A percentile compares a stretch with the other conserved stretches of the same genome.
Evolutionary conservation across 176 grass and related monocot species (phyloP).

Genomic region (Raddia distichophylla): DNA sequence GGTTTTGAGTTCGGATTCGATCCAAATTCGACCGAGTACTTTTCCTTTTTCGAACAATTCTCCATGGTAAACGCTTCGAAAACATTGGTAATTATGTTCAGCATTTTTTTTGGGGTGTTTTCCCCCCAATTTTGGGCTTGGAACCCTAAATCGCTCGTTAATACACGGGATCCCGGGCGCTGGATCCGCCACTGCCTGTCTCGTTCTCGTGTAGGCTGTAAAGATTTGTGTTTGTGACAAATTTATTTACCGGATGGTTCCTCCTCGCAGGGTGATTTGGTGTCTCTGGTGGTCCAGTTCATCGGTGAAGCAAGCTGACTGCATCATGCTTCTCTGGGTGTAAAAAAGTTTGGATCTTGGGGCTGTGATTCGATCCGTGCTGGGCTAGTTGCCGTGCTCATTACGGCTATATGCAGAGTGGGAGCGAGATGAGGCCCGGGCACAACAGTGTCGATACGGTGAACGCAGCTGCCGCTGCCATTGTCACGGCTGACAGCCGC

Average conservation of each 20-base stretch:
- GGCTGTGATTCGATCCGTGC: neutral
- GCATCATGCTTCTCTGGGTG: slow-evolving; percentile 4
- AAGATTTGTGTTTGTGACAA: neutral
- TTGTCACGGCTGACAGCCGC: slow-evolving; percentile 67
- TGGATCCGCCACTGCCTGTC: too few relatives aligned
- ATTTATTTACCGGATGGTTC: neutral
- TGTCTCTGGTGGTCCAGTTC: neutral
- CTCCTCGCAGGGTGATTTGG: slow-evolving; percentile 30
- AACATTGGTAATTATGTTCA: too few relatives aligned
- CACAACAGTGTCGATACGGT: slow-evolving; percentile 85
- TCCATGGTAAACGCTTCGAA: too few relatives aligned
- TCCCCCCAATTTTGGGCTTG: too few relatives aligned
- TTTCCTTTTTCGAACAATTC: too few relatives aligned
- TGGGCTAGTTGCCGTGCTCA: neutral
- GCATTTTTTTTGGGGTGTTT: too few relatives aligned
- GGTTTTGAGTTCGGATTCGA: too few relatives aligned
- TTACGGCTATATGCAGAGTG: slow-evolving; percentile 38
- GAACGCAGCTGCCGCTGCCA: slow-evolving; percentile 82
- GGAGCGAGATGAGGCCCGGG: slow-evolving; percentile 59
- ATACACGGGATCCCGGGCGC: too few relatives aligned
- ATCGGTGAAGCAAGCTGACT: neutral
- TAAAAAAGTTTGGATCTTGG: slow-evolving; percentile 37
- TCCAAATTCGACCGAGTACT: too few relatives aligned
- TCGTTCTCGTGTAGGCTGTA: neutral
- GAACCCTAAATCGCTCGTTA: too few relatives aligned